phyloP scores from a whole-genome alignment of 805 yeast genomes.

The Cyberlindnera mississippiensis region DNA sequence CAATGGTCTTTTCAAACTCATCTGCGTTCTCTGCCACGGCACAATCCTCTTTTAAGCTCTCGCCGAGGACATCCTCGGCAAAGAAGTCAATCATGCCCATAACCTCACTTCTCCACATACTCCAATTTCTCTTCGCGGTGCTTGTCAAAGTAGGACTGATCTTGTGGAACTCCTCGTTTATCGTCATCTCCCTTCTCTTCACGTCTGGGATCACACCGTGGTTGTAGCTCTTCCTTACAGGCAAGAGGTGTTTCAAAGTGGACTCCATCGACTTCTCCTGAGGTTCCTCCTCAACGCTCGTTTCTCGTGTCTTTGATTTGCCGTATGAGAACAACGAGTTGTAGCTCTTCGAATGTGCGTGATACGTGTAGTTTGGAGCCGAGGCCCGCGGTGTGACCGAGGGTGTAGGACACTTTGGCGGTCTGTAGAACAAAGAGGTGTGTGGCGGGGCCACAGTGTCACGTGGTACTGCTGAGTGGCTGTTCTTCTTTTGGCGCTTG shows the following conservation, averaged over 20 bases:
- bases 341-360: conserved; percentile 6
- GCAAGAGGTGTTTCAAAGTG: background rate
- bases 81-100: conserved; percentile 11
- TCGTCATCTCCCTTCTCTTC: background rate
- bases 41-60: background rate
- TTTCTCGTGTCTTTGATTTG: conserved; percentile 7
- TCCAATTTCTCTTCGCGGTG: conserved; percentile 4
- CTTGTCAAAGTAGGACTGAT: background rate
- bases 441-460: background rate
- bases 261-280: background rate
- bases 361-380: conserved; percentile 3
- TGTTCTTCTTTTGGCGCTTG: background rate
- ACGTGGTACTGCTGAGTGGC: background rate
- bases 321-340: conserved; percentile 7
- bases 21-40: background rate
- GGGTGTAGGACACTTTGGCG: background rate
- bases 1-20: background rate
- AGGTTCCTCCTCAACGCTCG: background rate
- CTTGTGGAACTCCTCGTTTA: background rate
- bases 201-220: background rate
- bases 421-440: conserved; percentile 4
- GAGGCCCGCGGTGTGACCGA: background rate
- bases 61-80: conserved; percentile 4
- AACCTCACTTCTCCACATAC: conserved; percentile 12
- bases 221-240: background rate